These are phyloP conservation scores for Verticillium tricorpus DNA, from an alignment of 2,329 filamentous ascomycete genomes.

Conservation along the genomic window DNA sequence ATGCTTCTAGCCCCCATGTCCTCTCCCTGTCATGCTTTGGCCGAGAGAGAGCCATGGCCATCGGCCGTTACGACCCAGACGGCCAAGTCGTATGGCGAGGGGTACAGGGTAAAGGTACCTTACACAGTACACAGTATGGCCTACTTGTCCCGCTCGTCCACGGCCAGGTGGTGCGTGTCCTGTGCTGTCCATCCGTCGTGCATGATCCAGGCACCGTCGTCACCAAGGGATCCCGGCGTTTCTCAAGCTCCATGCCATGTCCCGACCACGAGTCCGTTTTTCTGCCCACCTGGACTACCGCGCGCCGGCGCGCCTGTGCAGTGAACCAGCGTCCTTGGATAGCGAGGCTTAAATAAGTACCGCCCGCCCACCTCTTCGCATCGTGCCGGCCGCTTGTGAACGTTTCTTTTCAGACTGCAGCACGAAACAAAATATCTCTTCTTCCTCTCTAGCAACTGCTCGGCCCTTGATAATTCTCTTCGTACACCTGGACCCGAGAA, in stretches of 20 bases:
- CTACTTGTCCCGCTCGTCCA: background rate
- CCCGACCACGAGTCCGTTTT: background rate
- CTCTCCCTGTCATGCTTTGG: background rate
- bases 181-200: background rate
- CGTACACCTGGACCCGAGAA: background rate
- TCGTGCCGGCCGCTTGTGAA: background rate
- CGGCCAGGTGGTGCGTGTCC: background rate
- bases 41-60: background rate
- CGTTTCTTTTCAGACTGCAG: background rate
- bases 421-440: background rate
- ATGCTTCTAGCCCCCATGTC: background rate
- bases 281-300: background rate
- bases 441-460: background rate
- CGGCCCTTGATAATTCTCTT: background rate
- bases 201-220: background rate
- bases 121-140: background rate
- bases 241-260: background rate
- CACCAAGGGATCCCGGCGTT: constrained; percentile 3
- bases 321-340: background rate
- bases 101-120: too few relatives aligned
- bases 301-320: background rate
- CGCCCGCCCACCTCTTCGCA: background rate
- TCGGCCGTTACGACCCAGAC: background rate
- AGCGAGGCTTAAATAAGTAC: background rate
- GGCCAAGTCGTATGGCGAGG: background rate